Conservation (phyloP, 352 stramenopile species). For the Pythium phragmiticola region DNA sequence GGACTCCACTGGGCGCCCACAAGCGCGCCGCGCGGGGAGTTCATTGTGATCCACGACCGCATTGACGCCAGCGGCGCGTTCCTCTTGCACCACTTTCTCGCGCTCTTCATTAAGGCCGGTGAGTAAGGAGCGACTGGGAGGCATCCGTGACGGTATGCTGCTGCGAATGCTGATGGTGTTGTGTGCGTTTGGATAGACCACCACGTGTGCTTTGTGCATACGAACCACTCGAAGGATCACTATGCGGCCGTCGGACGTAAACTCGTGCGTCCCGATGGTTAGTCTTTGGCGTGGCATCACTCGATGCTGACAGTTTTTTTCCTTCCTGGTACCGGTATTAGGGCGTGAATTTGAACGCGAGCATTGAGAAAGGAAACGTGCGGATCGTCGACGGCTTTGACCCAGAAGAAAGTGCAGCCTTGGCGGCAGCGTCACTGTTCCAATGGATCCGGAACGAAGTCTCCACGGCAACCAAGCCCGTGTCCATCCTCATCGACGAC, state of each 20-base stretch:
- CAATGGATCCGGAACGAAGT: slow-evolving; percentile 38
- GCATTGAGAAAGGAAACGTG: slow-evolving; percentile 36
- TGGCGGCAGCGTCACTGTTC: slow-evolving; percentile 30
- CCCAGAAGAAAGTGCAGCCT: neutral
- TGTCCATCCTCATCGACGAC: slow-evolving; percentile 68
- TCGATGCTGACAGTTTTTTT: neutral
- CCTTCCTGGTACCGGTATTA: slow-evolving; percentile 8
- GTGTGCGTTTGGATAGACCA: slow-evolving; percentile 26
- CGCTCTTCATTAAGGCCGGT: slow-evolving; percentile 72
- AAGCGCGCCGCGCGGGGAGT: slow-evolving; percentile 45
- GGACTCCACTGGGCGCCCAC: slow-evolving; percentile 53
- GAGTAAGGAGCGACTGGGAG: neutral
- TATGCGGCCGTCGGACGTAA: slow-evolving; percentile 67
- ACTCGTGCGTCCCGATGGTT: slow-evolving; percentile 30
- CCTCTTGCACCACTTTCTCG: slow-evolving; percentile 70
- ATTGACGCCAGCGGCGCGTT: slow-evolving; percentile 56
- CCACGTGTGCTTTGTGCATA: slow-evolving; percentile 61
- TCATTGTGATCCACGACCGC: slow-evolving; percentile 58
- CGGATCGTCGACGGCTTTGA: slow-evolving; percentile 42
- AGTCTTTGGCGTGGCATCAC: no score
- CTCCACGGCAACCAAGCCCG: slow-evolving; percentile 26
- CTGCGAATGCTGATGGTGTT: neutral
- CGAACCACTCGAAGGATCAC: slow-evolving; percentile 49
- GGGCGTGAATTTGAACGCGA: slow-evolving; percentile 52
- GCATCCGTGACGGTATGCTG: no score